These are phyloP conservation scores for Colletotrichum sp. DNA, from an alignment of 2,329 filamentous ascomycete genomes.

Conservation along the genomic window DNA sequence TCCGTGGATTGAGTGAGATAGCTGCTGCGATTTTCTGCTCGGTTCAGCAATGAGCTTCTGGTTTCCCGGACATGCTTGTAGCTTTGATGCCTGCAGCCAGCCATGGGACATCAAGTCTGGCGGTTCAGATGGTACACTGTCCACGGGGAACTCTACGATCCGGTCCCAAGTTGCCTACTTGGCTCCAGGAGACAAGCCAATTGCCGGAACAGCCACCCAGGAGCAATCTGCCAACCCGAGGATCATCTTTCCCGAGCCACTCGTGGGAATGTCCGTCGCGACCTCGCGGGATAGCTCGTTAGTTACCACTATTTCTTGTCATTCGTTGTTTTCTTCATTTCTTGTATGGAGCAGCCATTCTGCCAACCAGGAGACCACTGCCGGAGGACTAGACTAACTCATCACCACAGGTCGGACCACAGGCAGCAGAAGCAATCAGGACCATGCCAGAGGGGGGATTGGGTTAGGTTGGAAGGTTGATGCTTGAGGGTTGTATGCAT, in stretches of 20 bases:
- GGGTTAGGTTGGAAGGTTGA: not conserved
- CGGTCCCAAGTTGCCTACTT: not conserved
- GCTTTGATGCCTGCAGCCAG: slow-evolving; percentile 4
- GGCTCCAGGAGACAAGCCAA: not conserved
- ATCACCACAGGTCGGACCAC: not conserved
- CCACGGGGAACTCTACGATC: not conserved
- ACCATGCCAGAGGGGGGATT: too few species aligned
- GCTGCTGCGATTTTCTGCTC: not conserved
- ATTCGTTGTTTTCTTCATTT: not conserved
- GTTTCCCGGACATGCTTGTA: not conserved
- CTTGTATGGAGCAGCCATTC: not conserved
- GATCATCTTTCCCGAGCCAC: not conserved
- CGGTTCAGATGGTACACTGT: not conserved
- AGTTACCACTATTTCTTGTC: slow-evolving; percentile 19
- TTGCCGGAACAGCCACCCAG: not conserved
- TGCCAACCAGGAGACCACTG: not conserved
- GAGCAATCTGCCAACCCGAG: not conserved
- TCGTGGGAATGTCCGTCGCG: not conserved
- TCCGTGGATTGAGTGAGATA: not conserved
- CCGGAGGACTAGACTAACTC: slow-evolving; percentile 16
- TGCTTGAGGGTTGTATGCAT: not conserved
- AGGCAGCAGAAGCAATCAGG: not conserved
- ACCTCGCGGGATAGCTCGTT: slow-evolving; percentile 7
- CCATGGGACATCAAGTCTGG: slow-evolving; percentile 20
- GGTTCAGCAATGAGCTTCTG: not conserved